Evolutionary conservation across 2,329 filamentous ascomycete species (phyloP), one percentile per base, ranked within the genome.

Genomic region (Alternaria longipes): DNA sequence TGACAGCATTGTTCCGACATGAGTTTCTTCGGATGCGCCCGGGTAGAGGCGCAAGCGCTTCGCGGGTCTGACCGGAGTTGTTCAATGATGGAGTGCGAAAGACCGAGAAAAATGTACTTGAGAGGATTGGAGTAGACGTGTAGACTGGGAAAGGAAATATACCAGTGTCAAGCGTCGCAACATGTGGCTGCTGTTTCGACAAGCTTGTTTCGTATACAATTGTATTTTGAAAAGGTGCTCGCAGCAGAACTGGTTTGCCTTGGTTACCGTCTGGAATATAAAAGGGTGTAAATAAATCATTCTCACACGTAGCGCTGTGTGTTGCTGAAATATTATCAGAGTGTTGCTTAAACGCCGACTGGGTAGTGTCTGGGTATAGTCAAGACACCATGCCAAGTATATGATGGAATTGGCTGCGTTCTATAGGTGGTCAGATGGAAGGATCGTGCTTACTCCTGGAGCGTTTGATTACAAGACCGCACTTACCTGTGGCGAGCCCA

Each of bases 401-500:
- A 8, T 24, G 11, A 24, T 24, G 20, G 7, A 24, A 16, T 41
- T 41, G 40, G 12, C 3, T 42, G 40, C 20, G 40, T 38, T 50
- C 46, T 38, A 14, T 26, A 14, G 46, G 30, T 38, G 20, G 32
- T 14, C 30, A 18, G n/a, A 32, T 38, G 36, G 14, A 36, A 18
- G 14, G 30, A 50, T 36, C 20, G 38, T 50, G 46, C 46, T 50
- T 38, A 50, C 32, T 36, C 30, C 32, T n/a, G 20, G 32, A 24
- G 16, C 20, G 14, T 50, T 50, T 38, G 46, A 50, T 50, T 38
- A 32, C 46, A 36, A 20, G 46, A 36, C 20, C 32, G 5, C 32
- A 50, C 46, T 8, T 38, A 26, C 46, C 46, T 50, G 14, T 50
- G 20, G 18, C 34, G 46, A 38, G 34, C 46, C 46, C 46, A 50